Base-by-base conservation (phyloP, 306 rosid species). In the Cucumis sativus region DNA sequence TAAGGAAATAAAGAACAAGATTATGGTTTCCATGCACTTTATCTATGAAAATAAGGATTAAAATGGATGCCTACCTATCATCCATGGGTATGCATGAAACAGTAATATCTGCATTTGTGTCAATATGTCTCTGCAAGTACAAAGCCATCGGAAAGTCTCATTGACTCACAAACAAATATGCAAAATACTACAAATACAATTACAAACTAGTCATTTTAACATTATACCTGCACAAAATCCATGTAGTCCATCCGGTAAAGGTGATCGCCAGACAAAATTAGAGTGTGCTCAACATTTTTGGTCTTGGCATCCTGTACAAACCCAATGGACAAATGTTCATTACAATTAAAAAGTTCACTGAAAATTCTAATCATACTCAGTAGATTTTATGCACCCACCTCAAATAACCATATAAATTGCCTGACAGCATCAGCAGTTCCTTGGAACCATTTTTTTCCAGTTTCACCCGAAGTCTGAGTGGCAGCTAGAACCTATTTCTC, bases 371-470 rank as follows among this genome's bases (percentile, higher is more conserved):
- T 21, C 10, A 23, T 23, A 1, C 35, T 55, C 16, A n/a, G 6
- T 18, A 70, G 37, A 33, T 33, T 33, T 33, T 33, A 33, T 33
- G 28, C 60, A 74, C 84, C 67, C 70, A 93, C 98, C 97, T 91
- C 97, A 83, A 93, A 93, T 55, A 93, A 96, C 98, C 98, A 93
- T 66, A 78, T 72, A 69, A 93, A 93, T 86, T 90, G 96, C 85
- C 98, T 90, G 64, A 93, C 98, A 64, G 97, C 98, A 85, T 93
- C 98, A 12, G 98, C 97, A 64, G 98, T 93, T 60, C 98, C 96
- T 79, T 93, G 97, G 82, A 91, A 93, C 98, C 98, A 93, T 79
- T 51, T 91, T 66, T 88, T 93, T 81, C 98, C 98, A 15, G 94
- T 72, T 78, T 88, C 94, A 76, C 98, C 98, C 1, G 96, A 85